A percentile compares a stretch with the other conserved stretches of the same genome.
phyloP scores from a whole-genome alignment of 345 rosid species.

The Citrus cavaleriei region DNA sequence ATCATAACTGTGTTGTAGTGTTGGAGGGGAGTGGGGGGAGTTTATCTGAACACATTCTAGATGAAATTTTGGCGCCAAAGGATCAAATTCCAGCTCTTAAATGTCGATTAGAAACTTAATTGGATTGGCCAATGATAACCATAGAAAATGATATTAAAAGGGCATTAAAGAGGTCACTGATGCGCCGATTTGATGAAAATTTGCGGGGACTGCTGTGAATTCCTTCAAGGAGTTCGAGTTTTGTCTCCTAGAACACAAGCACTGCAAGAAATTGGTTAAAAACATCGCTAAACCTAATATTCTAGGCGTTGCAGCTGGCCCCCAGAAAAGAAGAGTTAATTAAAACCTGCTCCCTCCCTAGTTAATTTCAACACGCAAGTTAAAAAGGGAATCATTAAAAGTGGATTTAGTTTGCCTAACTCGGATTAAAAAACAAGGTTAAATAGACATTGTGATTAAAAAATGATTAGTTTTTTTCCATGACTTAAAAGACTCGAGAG shows the following conservation, averaged over 20 bases:
- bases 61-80: no score
- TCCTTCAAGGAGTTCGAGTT: slow-evolving; percentile 3
- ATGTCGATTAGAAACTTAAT: neutral
- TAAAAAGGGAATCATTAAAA: neutral
- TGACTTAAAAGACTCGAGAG: neutral
- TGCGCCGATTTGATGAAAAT: neutral
- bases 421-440: neutral
- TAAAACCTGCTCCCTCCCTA: neutral
- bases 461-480: slow-evolving; percentile 5
- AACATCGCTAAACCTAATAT: slow-evolving; percentile 15
- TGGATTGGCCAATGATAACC: neutral
- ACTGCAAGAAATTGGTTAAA: slow-evolving; percentile 4
- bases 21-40: no score
- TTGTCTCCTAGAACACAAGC: slow-evolving; percentile 29
- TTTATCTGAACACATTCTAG: no score
- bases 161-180: neutral
- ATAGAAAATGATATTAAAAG: neutral
- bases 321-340: neutral
- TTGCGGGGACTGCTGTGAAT: neutral
- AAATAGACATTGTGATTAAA: neutral
- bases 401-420: slow-evolving; percentile 29
- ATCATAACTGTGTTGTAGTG: no score
- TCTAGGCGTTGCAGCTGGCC: neutral
- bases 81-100: neutral
- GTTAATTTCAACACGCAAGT: slow-evolving; percentile 11